Conservation (phyloP, 345 rosid species). For the Eucalyptus erythrocorys region DNA sequence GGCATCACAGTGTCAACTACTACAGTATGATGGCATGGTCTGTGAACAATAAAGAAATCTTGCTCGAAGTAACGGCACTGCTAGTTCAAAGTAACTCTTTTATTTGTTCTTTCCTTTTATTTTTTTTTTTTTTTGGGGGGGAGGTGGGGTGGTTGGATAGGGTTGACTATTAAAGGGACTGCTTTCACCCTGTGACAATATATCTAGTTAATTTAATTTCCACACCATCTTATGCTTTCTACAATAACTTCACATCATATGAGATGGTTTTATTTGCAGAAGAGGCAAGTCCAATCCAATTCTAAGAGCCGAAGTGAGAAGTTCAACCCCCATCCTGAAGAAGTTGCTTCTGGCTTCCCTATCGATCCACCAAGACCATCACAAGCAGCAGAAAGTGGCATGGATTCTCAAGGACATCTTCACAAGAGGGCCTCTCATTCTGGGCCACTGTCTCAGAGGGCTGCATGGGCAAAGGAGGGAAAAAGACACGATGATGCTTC, state of each 20-base stretch:
- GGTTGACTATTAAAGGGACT: background rate
- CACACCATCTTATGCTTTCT: background rate
- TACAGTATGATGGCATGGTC: background rate
- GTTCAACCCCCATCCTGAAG: slow-evolving; percentile 95
- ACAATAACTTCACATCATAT: background rate
- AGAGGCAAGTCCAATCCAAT: slow-evolving; percentile 60
- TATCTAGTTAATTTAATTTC: background rate
- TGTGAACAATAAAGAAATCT: background rate
- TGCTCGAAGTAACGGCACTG: background rate
- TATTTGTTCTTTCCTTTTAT: background rate
- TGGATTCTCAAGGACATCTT: slow-evolving; percentile 48
- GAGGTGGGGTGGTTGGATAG: background rate
- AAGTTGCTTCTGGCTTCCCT: slow-evolving; percentile 97
- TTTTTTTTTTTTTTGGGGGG: background rate
- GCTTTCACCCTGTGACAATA: background rate
- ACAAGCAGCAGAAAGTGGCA: slow-evolving; percentile 52
- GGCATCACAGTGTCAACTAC: background rate
- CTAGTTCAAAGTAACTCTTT: background rate
- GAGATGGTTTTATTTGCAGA: slow-evolving; percentile 30
- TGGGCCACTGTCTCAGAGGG: slow-evolving; percentile 74
- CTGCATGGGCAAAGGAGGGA: slow-evolving; percentile 66
- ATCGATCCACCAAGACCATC: slow-evolving; percentile 93
- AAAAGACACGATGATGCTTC: slow-evolving; percentile 58
- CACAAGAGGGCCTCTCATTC: slow-evolving; percentile 90
- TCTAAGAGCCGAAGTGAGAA: slow-evolving; percentile 95